Base-by-base conservation (phyloP, 305 asterid species). In the Ilex paraguariensis region DNA sequence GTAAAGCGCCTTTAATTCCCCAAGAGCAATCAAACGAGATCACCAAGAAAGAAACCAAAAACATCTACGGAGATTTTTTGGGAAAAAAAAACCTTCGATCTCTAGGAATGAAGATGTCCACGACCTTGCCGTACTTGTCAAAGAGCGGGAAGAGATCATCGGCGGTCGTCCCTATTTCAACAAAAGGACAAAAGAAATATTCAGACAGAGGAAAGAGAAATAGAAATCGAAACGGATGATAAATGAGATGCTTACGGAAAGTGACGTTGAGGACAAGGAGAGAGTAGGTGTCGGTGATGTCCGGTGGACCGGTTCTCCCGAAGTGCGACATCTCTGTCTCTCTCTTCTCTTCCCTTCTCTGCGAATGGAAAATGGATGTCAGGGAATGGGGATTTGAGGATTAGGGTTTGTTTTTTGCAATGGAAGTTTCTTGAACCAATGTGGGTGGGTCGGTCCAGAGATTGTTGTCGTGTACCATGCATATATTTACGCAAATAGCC, bases 131-230 rank as follows among this genome's bases (percentile, higher is more conserved):
- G 59, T 59, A 73, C 63, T 68, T 67, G 6, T 67, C 73, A 28
- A 73, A 73, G 9, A 73, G 61, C 5, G 70, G 77, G 59, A 51
- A 63, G 40, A 73, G 66, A 73, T 67, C 77, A 60, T 73, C 77
- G 4, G 73, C 63, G 1, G 73, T 54, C 15, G 77, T 73, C 16
- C 76, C 76, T 71, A 61, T 46, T 11, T 59, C 56, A 50, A 36
- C 49, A 44, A 0, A 44, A 7, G 49, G 13, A 44, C 49, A 44
- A 45, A 1, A 0, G 1, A 1, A 45, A 7, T 45, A 45, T 45
- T 45, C 11, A 45, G 50, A 45, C 11, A 45, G 13, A 8, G 50
- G 1, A 13, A 45, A 7, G 50, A 45, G 1, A 45, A 45, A 45
- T 7, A 2, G 13, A 45, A 13, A 1, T 8, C 50, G 50, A 45